A percentile compares a stretch with the other conserved stretches of the same genome.
Evolutionary conservation across 768 basidiomycete genomes (phyloP).

Genomic region (Hypholoma fasciculare): DNA sequence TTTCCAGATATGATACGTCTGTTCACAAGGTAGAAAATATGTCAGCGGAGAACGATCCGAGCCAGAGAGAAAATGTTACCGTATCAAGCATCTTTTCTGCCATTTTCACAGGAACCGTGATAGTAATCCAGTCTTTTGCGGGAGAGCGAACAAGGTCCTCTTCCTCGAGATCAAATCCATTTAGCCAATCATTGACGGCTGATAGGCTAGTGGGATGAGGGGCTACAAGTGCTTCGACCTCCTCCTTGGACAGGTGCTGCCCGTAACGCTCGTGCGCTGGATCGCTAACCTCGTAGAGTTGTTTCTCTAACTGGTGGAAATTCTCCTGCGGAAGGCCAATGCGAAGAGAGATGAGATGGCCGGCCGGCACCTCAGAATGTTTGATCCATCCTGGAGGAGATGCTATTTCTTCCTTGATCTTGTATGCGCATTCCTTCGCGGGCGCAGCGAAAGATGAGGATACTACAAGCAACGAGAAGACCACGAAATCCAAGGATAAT

Average conservation of each 20-base stretch:
- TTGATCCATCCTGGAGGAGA: constrained; percentile 43
- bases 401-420: constrained; percentile 48
- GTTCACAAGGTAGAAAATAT: not conserved
- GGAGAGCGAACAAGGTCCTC: constrained; percentile 53
- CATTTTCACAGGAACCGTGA: constrained; percentile 54
- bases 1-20: constrained; percentile 68
- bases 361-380: constrained; percentile 16
- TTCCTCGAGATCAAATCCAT: constrained; percentile 50
- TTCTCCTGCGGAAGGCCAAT: constrained; percentile 54
- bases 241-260: constrained; percentile 58
- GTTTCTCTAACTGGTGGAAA: constrained; percentile 44
- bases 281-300: constrained; percentile 56
- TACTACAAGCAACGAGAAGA: constrained; percentile 16
- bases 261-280: constrained; percentile 50
- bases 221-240: constrained; percentile 61
- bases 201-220: constrained; percentile 55
- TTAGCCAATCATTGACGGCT: constrained; percentile 63
- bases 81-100: constrained; percentile 74
- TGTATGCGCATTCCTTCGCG: constrained; percentile 18
- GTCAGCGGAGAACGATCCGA: not conserved
- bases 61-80: constrained; percentile 33
- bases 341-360: constrained; percentile 50
- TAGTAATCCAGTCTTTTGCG: constrained; percentile 69
- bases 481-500: constrained; percentile 12
- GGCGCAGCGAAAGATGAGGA: constrained; percentile 22